Base-by-base conservation (phyloP, 2,329 filamentous ascomycete species). In the Fusarium agapanthi region DNA sequence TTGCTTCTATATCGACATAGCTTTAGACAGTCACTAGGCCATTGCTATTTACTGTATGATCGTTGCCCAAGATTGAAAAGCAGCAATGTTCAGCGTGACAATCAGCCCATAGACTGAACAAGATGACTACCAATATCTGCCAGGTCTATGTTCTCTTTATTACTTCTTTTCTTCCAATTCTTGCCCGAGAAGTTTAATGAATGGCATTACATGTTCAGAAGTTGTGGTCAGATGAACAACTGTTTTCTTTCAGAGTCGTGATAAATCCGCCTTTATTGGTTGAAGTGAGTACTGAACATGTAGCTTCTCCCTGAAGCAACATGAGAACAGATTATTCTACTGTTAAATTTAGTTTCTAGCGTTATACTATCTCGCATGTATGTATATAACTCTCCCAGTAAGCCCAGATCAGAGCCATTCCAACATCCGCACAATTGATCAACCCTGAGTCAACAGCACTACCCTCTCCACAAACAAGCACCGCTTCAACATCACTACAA, bases 81-180 rank as follows among this genome's bases (percentile, higher is more conserved):
- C 20, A 16, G 14, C 26, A 41, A 54, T 14, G 50, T 28, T 11
- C 50, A 41, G 16, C 12, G 24, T 30, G 4, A 11, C 15, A 40
- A n/a, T 8, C 20, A 30, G 11, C 11, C 35, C 26, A 18, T 10
- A 28, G 35, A 7, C 34, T 28, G 34, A 54, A 41, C 34, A 54
- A 16, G 6, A 51, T 5, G 34, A 9, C n/a, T 28, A 6, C 24
- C 2, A 40, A 14, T 30, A 5, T 54, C 35, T n/a, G n/a, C 6
- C 24, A 7, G 20, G 20, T 4, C 5, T 12, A 16, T 15, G 3
- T 2, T 2, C 5, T 4, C 7, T 18, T 18, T 28, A 2, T n/a
- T 0, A 22, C 1, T 22, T 53, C 14, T 10, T 14, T 14, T n/a
- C 18, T n/a, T 54, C 34, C 6, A 18, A n/a, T 18, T 7, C 0